Percentiles rank a stretch among this genome's conserved stretches.
phyloP scores from a whole-genome alignment of 257 asterid species.

The Solanum pimpinellifolium region DNA sequence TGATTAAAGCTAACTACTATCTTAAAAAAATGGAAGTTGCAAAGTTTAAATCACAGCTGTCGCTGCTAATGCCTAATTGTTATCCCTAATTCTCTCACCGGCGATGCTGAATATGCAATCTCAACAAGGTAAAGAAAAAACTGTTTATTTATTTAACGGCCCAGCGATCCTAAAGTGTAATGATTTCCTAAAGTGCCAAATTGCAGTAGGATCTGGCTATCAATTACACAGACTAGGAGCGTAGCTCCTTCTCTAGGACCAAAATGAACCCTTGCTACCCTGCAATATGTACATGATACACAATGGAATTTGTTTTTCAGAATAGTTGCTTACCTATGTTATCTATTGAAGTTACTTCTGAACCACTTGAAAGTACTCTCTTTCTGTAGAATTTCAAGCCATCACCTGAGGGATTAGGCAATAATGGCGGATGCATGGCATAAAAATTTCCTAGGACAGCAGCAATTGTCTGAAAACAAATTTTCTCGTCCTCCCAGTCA shows the following conservation, averaged over 20 bases:
- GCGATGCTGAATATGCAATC: not conserved
- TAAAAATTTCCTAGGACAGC: conserved; percentile 90
- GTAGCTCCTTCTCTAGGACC: not conserved
- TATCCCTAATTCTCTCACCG: not conserved
- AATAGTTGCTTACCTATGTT: not conserved
- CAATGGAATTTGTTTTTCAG: not conserved
- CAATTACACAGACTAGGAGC: not conserved
- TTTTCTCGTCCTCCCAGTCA: conserved; percentile 80
- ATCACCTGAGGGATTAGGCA: conserved; percentile 87
- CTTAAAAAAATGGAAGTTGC: not conserved
- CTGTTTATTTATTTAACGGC: not conserved
- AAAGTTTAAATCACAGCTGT: not conserved
- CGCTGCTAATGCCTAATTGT: not conserved
- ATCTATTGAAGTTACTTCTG: conserved; percentile 3
- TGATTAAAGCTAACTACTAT: not conserved
- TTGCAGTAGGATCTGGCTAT: not conserved
- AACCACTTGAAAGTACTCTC: conserved; percentile 21
- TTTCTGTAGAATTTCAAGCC: conserved; percentile 66
- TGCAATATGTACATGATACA: not conserved
- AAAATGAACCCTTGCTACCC: not conserved
- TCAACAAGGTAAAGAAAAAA: not conserved
- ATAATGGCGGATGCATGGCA: conserved; percentile 84
- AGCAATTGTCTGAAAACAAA: conserved; percentile 84
- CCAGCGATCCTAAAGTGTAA: not conserved
- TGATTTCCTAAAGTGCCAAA: not conserved